Base-by-base conservation (phyloP, 192 early-diverging fungal species). In the Gaertneriomyces sp. region DNA sequence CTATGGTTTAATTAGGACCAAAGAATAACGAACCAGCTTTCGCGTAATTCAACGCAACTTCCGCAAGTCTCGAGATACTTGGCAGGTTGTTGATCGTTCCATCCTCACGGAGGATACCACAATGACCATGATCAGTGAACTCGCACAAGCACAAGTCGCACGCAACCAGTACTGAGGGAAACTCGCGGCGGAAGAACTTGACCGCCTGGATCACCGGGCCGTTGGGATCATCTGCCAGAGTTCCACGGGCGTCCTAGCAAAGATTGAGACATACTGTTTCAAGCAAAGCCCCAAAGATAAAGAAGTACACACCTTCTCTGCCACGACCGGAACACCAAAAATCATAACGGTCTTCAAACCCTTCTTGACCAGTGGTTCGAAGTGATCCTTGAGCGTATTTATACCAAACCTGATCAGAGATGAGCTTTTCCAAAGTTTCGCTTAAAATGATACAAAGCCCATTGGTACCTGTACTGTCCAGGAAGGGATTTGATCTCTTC, bases 91-190 rank as follows among this genome's bases (percentile, higher is more conserved):
- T 77, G 41, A 99, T 82, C 10, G 87, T 85, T 42, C 90, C 89
- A 75, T 95, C 94, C 12, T 62, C 53, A 17, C 63, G 55, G 39
- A 78, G 59, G 43, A 78, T 57, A 16, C 53, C 96, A 71, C 96
- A 99, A 75, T 99, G 96, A 12, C 96, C 96, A 79, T 99, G 96
- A 40, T 76, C 80, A 1, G 96, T 97, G 80, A 94, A 99, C 49
- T 90, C 93, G 78, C 96, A 99, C 4, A 99, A 79, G 67, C 96
- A 99, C 11, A 99, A 86, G 78, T 99, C 96, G 75, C 91, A 93
- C 42, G 89, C 93, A 40, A 99, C 82, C 40, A 92, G 83, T 11
- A 99, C 75, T 5, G 76, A 61, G 0, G 96, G 92, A 76, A 91
- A 99, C 42, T 75, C 75, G 16, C 74, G 64, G 54, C 90, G 85